Percentiles rank a stretch among this genome's conserved stretches.
These are phyloP conservation scores for Astrothelium subdiscretum DNA, from an alignment of 495 filamentous ascomycete genomes.

Conservation along the genomic window DNA sequence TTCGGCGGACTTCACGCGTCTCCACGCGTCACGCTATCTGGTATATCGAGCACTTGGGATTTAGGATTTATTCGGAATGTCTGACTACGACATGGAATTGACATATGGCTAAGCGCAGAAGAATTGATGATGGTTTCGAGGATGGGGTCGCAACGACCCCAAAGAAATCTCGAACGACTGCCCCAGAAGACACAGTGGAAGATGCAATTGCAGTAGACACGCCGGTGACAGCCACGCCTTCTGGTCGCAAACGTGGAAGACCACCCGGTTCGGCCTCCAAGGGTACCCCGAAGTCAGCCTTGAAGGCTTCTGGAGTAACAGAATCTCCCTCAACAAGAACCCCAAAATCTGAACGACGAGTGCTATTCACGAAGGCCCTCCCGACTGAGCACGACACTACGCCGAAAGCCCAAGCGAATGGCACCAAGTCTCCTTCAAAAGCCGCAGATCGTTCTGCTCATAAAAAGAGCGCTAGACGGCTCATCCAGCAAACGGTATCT, in stretches of 20 bases:
- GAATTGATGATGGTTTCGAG: neutral
- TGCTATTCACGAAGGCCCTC: slow-evolving; percentile 1
- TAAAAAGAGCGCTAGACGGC: slow-evolving; percentile 65
- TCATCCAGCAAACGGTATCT: slow-evolving; percentile 53
- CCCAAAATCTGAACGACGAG: slow-evolving; percentile 3
- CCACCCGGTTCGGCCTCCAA: neutral
- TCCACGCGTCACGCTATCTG: neutral
- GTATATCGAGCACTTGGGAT: neutral
- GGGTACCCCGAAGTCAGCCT: neutral
- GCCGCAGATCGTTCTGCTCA: slow-evolving; percentile 61
- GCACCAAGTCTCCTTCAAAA: neutral
- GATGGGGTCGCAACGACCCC: neutral
- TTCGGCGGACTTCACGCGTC: neutral
- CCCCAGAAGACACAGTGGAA: neutral
- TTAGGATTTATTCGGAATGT: neutral
- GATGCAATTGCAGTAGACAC: neutral
- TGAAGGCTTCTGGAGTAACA: neutral
- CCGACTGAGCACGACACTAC: neutral
- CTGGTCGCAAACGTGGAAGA: neutral
- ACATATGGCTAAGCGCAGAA: slow-evolving; percentile 1
- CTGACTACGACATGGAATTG: neutral
- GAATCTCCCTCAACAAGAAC: neutral
- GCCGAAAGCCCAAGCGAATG: neutral
- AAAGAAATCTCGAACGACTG: neutral
- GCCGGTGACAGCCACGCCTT: neutral